Percentiles rank a stretch among this genome's conserved stretches.
Evolutionary conservation across 2,329 filamentous ascomycete species (phyloP).

Genomic region (Elsinoe arachidis): DNA sequence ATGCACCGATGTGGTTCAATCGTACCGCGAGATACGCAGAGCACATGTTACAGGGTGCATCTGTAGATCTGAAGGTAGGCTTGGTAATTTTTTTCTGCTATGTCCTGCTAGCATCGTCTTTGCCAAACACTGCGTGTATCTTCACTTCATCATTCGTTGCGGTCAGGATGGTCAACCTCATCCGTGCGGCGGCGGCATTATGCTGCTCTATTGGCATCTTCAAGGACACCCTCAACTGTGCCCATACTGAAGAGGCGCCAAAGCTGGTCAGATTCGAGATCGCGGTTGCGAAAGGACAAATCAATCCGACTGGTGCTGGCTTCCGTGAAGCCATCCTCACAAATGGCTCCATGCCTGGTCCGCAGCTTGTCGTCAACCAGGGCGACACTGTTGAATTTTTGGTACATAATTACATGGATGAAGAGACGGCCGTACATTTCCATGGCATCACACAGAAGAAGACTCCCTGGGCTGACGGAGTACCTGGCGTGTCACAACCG

Average conservation of each 20-base stretch:
- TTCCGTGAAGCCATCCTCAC: slow-evolving; percentile 26
- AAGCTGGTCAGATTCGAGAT: slow-evolving; percentile 14
- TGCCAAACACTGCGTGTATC: neutral
- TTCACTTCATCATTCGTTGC: neutral
- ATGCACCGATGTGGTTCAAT: slow-evolving; percentile 1
- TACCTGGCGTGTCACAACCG: slow-evolving; percentile 48
- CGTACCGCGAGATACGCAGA: neutral
- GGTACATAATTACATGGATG: slow-evolving; percentile 24
- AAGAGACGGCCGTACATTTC: slow-evolving; percentile 24
- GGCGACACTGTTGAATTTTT: slow-evolving; percentile 18
- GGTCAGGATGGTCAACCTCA: slow-evolving; percentile 10
- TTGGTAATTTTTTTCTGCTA: neutral
- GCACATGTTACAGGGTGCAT: neutral
- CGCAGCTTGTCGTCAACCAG: slow-evolving; percentile 20
- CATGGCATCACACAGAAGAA: slow-evolving; percentile 41
- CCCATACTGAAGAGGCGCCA: slow-evolving; percentile 16
- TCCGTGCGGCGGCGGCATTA: slow-evolving; percentile 1
- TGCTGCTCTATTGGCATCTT: slow-evolving; percentile 10
- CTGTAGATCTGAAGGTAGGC: slow-evolving; percentile 7
- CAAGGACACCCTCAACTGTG: slow-evolving; percentile 6
- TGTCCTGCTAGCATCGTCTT: neutral
- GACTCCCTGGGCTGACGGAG: slow-evolving; percentile 54
- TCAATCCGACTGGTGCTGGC: slow-evolving; percentile 25
- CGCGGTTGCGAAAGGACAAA: slow-evolving; percentile 22
- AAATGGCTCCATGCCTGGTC: slow-evolving; percentile 29